A percentile compares a stretch with the other conserved stretches of the same genome.
phyloP scores from a whole-genome alignment of 169 alveolate species.

The Fabrea salina region DNA sequence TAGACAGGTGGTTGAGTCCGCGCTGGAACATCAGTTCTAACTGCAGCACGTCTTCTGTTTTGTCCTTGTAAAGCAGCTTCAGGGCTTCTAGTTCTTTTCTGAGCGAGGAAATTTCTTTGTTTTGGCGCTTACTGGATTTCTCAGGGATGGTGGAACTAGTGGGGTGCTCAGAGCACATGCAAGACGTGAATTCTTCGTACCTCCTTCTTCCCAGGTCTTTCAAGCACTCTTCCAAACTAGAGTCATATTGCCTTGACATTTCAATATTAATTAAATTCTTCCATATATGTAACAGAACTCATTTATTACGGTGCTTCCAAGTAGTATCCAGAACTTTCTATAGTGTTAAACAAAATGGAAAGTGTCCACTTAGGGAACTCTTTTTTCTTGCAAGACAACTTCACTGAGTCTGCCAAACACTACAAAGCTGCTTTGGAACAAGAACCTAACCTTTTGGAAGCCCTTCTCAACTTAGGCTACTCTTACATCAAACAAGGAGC shows the following conservation, averaged over 20 bases:
- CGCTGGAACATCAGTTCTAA: slow-evolving; percentile 11
- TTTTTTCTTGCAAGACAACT: neutral
- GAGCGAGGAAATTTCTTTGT: neutral
- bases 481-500: slow-evolving; percentile 26
- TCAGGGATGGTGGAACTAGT: neutral
- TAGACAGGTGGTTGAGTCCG: neutral
- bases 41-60: slow-evolving; percentile 20
- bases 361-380: neutral
- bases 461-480: neutral
- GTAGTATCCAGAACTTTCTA: too few species aligned
- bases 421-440: slow-evolving; percentile 6
- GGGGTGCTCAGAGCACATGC: neutral
- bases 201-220: too few species aligned
- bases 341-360: slow-evolving; percentile 13
- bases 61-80: neutral
- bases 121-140: neutral
- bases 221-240: too few species aligned
- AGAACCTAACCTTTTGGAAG: slow-evolving; percentile 28
- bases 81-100: neutral
- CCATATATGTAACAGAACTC: too few species aligned
- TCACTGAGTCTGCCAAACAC: neutral
- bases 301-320: too few species aligned
- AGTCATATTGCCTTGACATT: too few species aligned
- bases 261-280: too few species aligned
- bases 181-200: too few species aligned